phyloP scores from a whole-genome alignment of 257 asterid species.

The Petunia axillaris region DNA sequence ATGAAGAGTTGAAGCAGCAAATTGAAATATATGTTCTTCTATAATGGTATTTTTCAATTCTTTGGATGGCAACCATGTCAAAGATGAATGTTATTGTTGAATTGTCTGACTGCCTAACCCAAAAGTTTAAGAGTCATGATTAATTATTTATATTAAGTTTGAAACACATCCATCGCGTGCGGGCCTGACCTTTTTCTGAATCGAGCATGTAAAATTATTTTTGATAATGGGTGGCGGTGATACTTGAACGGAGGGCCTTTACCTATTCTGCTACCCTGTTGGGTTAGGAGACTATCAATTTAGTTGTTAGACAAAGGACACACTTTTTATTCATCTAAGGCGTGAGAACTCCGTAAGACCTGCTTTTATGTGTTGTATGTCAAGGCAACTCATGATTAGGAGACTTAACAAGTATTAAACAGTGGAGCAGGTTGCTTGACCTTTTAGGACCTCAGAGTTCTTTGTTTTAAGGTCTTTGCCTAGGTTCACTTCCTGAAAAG shows the following conservation, averaged over 20 bases:
- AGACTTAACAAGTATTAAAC: not conserved
- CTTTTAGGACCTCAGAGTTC: not conserved
- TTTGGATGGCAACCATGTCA: no score
- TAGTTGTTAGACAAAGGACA: not conserved
- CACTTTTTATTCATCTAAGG: not conserved
- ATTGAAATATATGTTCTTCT: no score
- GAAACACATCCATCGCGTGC: no score
- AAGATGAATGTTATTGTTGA: no score
- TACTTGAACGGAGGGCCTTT: not conserved
- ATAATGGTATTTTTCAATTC: no score
- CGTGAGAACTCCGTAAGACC: not conserved
- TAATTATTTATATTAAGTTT: no score
- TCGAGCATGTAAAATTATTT: no score
- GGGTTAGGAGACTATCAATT: not conserved
- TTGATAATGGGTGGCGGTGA: not conserved
- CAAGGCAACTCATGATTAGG: not conserved
- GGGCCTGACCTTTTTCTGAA: no score
- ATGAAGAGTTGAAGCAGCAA: no score
- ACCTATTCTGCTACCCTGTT: not conserved
- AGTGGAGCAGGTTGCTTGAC: not conserved
- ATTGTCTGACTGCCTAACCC: no score
- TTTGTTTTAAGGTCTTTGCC: not conserved
- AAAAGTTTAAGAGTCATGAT: no score
- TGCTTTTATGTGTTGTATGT: not conserved
- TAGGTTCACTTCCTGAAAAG: not conserved